Percentiles rank a stretch among this genome's conserved stretches.
Evolutionary conservation across 2,329 filamentous ascomycete genomes (phyloP).

Genomic region (Aspergillus eucalypticola): DNA sequence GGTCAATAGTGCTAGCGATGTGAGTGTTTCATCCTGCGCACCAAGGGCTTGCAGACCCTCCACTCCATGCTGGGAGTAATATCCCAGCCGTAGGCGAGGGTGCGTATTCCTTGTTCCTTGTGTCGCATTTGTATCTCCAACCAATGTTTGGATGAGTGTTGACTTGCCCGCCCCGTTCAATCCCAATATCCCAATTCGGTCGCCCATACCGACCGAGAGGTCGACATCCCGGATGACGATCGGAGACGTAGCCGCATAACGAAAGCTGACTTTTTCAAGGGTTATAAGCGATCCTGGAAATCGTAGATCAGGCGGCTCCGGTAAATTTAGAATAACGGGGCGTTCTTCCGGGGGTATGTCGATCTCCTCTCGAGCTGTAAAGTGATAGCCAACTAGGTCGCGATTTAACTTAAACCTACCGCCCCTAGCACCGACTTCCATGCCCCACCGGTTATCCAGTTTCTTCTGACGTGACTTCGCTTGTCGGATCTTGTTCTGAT

Average conservation of each 20-base stretch:
- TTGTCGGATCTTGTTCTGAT: constrained; percentile 83
- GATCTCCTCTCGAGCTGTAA: constrained; percentile 64
- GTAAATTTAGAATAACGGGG: constrained; percentile 59
- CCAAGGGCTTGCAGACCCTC: constrained; percentile 65
- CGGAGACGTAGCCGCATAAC: constrained; percentile 54
- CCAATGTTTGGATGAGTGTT: constrained; percentile 71
- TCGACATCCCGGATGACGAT: constrained; percentile 63
- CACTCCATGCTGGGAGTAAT: constrained; percentile 79
- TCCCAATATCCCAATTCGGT: constrained; percentile 73
- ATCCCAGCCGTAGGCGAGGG: constrained; percentile 68
- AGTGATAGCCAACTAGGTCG: constrained; percentile 66
- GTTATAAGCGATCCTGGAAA: constrained; percentile 75
- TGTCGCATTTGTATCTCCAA: constrained; percentile 60
- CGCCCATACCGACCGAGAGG: constrained; percentile 70
- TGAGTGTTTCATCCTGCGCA: constrained; percentile 54
- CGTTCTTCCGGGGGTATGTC: constrained; percentile 67
- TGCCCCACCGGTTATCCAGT: constrained; percentile 75
- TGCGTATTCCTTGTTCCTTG: constrained; percentile 66
- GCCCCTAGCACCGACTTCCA: constrained; percentile 71
- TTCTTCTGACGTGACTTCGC: constrained; percentile 83
- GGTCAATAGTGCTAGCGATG: constrained; percentile 65
- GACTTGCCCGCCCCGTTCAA: constrained; percentile 83
- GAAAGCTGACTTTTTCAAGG: constrained; percentile 67
- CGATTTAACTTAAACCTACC: constrained; percentile 78
- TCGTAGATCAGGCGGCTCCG: constrained; percentile 67